Evolutionary conservation across 192 early-diverging fungal species (phyloP).

Genomic region (Allomyces arbusculus): DNA sequence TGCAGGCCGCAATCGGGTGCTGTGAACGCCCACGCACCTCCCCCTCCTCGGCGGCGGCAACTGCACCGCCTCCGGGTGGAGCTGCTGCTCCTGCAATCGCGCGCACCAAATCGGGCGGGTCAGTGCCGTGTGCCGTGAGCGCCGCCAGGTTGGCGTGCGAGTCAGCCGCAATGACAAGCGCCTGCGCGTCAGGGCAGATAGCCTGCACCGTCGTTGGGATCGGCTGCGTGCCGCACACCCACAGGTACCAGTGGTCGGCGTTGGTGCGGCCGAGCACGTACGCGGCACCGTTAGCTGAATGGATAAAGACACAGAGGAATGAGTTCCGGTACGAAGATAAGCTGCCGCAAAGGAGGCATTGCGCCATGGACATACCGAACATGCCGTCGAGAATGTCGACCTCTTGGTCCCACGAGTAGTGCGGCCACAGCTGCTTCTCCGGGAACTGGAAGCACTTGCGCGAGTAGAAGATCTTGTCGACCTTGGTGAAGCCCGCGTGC

Average conservation of each 20-base stretch:
- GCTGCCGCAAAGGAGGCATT: too few relatives aligned
- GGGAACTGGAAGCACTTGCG: slow-evolving; percentile 95
- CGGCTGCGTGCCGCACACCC: slow-evolving; percentile 30
- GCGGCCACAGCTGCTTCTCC: slow-evolving; percentile 65
- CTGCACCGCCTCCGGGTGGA: not conserved
- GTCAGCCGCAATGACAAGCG: slow-evolving; percentile 3
- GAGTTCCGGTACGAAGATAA: too few relatives aligned
- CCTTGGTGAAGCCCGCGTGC: slow-evolving; percentile 27
- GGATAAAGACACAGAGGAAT: not conserved
- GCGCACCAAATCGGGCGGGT: slow-evolving; percentile 7
- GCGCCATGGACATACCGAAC: slow-evolving; percentile 17
- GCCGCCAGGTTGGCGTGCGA: not conserved
- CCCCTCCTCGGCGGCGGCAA: too few relatives aligned
- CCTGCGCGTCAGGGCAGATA: slow-evolving; percentile 6
- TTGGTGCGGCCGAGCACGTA: slow-evolving; percentile 88
- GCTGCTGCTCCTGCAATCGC: not conserved
- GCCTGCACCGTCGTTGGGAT: not conserved
- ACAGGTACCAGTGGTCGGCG: slow-evolving; percentile 91
- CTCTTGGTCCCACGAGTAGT: slow-evolving; percentile 81
- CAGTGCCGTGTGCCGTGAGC: not conserved
- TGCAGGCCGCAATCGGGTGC: not conserved
- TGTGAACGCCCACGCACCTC: too few relatives aligned
- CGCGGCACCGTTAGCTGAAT: slow-evolving; percentile 42
- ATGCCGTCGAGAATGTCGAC: slow-evolving; percentile 46
- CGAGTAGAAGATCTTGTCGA: slow-evolving; percentile 80